Evolutionary conservation across 83 land plant genomes (phyloP).

Genomic region (Picea mariana): DNA sequence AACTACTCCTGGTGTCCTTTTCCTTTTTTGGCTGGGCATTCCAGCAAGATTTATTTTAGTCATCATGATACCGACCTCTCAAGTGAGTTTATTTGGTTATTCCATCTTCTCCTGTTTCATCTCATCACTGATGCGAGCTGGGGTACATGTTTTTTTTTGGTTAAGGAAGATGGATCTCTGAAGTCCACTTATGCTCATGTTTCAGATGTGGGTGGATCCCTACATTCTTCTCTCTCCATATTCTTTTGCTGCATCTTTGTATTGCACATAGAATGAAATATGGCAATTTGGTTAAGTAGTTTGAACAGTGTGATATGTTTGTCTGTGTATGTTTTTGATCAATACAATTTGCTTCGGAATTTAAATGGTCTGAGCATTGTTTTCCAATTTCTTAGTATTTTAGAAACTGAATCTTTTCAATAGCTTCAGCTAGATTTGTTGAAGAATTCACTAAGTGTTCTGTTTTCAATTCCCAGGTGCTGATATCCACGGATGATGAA

Average conservation of each 20-base stretch:
- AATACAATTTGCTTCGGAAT: not conserved
- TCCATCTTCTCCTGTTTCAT: no score
- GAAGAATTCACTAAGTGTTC: not conserved
- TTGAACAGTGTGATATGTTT: not conserved
- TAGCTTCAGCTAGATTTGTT: not conserved
- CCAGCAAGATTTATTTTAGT: no score
- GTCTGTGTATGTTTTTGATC: not conserved
- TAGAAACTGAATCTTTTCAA: not conserved
- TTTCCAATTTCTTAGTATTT: no score
- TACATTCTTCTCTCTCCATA: not conserved
- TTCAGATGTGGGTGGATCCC: not conserved
- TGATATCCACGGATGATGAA: conserved; percentile 38
- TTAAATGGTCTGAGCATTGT: not conserved
- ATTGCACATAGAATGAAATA: no score
- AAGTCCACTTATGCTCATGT: not conserved
- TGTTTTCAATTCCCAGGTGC: conserved; percentile 38
- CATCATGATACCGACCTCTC: no score
- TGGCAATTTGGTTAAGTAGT: not conserved
- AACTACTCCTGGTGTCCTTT: no score
- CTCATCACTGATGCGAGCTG: no score
- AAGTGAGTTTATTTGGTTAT: no score
- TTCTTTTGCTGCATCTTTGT: not conserved
- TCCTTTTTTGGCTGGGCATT: no score
- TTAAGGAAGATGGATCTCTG: not conserved
- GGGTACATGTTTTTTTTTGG: no score